Evolutionary conservation across 2,329 filamentous ascomycete genomes (phyloP), one percentile per base, ranked within the genome.

Genomic region (Chaetomium olivaceum): DNA sequence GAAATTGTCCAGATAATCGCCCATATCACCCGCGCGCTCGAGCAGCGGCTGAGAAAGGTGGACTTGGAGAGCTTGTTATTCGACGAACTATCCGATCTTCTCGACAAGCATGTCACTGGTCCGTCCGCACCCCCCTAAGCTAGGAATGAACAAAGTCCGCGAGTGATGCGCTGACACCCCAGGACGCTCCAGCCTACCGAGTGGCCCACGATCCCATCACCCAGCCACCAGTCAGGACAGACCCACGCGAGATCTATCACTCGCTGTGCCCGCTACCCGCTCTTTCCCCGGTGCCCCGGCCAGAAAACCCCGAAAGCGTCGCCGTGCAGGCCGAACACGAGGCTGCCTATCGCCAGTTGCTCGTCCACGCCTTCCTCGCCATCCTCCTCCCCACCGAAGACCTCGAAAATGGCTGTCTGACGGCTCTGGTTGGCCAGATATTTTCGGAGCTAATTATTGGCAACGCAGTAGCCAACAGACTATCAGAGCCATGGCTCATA

Each of bases 381-480:
- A 83, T 97, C 61, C 84, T 99, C 19, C 83, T 99, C 23, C 95
- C 95, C 11, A 95, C 93, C 19, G 94, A 98, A 74, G 94, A 98
- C 76, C 82, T 98, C 48, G 88, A 94, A 73, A 98, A 97, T 76
- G 87, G 87, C 62, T 96, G 92, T 76, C 82, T 98, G 73, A 90
- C 91, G 64, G 85, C 91, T 43, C 82, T 99, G 68, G 90, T 97
- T 68, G 88, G 89, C 62, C 92, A 97, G 78, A 91, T 98, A 70
- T 83, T 98, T 68, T 91, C 93, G 7, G 93, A 97, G 77, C 88
- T 96, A 76, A 91, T 98, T 68, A 83, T 99, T 69, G 92, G 92
- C 68, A 93, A 92, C 71, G 85, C 90, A 65, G 83, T 97, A 72
- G 88, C 89, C 72, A 91, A 89, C 73, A 96, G 90, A 76, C 84